Conservation (phyloP, 2,329 filamentous ascomycete species). For the Fusarium sp. region DNA sequence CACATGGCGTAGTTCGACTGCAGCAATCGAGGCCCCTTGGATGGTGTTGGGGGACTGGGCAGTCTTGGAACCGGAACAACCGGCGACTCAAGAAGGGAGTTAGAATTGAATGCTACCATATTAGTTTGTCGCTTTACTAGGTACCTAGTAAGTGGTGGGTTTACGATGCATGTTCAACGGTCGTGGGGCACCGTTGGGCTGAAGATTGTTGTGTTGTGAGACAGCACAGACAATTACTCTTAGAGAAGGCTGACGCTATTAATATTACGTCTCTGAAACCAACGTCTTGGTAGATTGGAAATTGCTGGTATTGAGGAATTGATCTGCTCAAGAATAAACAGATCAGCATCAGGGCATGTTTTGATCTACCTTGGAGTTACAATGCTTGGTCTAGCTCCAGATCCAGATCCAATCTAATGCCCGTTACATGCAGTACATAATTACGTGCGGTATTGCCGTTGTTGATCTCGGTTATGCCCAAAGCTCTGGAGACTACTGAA, state of each 20-base stretch:
- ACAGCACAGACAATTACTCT: not conserved
- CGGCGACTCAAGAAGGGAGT: not conserved
- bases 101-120: not conserved
- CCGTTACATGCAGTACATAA: not conserved
- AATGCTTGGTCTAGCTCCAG: constrained; percentile 20
- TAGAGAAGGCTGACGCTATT: not conserved
- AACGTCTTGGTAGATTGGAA: not conserved
- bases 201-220: not conserved
- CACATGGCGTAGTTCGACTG: constrained; percentile 18
- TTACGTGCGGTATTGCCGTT: not conserved
- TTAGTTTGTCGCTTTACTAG: not conserved
- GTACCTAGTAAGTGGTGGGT: no score
- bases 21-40: constrained; percentile 19
- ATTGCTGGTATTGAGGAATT: not conserved
- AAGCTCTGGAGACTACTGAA: not conserved
- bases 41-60: constrained; percentile 25
- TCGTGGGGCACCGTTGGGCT: not conserved
- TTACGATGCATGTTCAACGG: not conserved
- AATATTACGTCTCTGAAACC: not conserved
- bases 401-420: constrained; percentile 16
- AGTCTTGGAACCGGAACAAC: constrained; percentile 24
- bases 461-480: constrained; percentile 23
- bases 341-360: not conserved
- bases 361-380: constrained; percentile 17
- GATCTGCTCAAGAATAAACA: constrained; percentile 6